phyloP scores from a whole-genome alignment of 31 red algal species.

The Porphyra umbilicalis region DNA sequence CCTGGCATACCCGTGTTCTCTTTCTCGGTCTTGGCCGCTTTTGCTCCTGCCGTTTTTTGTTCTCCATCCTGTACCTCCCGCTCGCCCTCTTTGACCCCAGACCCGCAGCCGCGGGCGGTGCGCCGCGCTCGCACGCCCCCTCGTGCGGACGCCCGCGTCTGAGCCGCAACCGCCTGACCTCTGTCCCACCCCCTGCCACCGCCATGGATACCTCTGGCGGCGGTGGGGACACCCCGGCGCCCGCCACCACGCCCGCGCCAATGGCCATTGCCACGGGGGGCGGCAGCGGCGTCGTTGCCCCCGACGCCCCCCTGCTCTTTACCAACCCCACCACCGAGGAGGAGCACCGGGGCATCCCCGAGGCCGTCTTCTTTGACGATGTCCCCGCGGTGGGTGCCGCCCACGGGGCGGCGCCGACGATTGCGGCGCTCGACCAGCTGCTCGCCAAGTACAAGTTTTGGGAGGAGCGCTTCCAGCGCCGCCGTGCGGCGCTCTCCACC shows the following conservation, averaged over 20 bases:
- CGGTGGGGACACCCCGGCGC: not conserved
- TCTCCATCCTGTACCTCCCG: too few species aligned
- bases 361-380: conserved; percentile 69
- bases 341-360: conserved; percentile 61
- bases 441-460: conserved; percentile 72
- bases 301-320: conserved; percentile 6
- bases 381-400: conserved; percentile 29
- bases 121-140: too few species aligned
- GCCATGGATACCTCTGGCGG: not conserved
- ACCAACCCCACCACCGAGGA: conserved; percentile 37
- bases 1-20: too few species aligned
- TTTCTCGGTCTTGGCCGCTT: too few species aligned
- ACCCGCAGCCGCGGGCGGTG: too few species aligned
- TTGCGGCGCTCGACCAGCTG: conserved; percentile 47
- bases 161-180: too few species aligned
- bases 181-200: not conserved
- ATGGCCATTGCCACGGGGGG: not conserved
- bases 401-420: conserved; percentile 21
- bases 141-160: too few species aligned
- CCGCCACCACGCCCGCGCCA: not conserved
- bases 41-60: too few species aligned
- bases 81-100: too few species aligned
- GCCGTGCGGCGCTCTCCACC: conserved; percentile 34
- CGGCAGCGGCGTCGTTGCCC: not conserved
- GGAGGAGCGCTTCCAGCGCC: conserved; percentile 51